Percentiles rank a stretch among this genome's conserved stretches.
These are phyloP conservation scores for Fusarium mexicanum DNA, from an alignment of 2,329 filamentous ascomycete species.

Conservation along the genomic window DNA sequence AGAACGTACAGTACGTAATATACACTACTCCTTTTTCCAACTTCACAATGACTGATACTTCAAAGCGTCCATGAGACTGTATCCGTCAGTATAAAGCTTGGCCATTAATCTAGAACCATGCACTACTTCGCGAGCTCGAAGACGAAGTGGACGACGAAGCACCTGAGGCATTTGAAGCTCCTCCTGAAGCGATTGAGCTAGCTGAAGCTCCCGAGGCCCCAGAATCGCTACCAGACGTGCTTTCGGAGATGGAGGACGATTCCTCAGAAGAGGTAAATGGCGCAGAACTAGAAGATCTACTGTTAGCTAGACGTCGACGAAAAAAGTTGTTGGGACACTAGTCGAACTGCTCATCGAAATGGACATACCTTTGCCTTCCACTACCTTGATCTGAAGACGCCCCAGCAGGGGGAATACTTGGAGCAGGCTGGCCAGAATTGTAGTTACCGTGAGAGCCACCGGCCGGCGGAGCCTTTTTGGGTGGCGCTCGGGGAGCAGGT, in stretches of 20 bases:
- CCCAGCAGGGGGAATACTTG: background rate
- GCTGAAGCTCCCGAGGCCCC: background rate
- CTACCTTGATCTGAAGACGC: background rate
- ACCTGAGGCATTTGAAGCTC: background rate
- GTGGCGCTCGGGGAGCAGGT: background rate
- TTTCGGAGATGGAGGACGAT: background rate
- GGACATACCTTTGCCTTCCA: background rate
- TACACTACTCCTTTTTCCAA: background rate
- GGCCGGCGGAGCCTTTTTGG: background rate
- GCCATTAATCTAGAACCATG: rapidly evolving
- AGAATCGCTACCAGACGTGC: background rate
- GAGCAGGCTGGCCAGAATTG: background rate
- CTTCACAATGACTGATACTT: background rate
- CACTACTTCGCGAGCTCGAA: background rate
- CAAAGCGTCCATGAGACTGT: rapidly evolving
- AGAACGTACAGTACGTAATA: background rate
- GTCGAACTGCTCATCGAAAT: background rate
- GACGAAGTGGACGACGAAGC: background rate
- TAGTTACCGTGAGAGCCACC: background rate
- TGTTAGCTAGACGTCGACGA: background rate
- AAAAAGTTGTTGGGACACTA: no score
- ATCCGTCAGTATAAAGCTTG: background rate
- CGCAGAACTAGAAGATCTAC: background rate
- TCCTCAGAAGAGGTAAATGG: background rate
- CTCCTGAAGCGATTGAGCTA: background rate